Evolutionary conservation across 108 stramenopile genomes (phyloP).

Genomic region (Cyclotella distinguenda): DNA sequence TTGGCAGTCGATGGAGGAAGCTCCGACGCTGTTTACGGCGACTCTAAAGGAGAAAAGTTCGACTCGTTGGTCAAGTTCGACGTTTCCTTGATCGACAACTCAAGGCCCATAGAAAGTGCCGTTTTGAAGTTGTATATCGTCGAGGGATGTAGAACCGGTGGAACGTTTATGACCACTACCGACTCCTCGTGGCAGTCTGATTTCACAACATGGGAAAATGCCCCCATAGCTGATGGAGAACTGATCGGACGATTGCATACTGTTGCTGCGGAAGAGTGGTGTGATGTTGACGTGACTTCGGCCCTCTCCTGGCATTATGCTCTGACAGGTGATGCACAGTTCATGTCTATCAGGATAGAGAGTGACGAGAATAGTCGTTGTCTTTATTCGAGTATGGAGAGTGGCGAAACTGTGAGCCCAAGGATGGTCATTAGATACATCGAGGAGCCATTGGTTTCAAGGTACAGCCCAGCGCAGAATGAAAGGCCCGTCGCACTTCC

Average conservation of each 20-base stretch:
- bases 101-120: constrained; percentile 1
- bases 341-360: constrained; percentile 22
- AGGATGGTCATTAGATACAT: constrained; percentile 10
- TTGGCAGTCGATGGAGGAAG: constrained; percentile 23
- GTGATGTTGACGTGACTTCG: constrained; percentile 11
- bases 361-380: constrained; percentile 15
- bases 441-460: neutral
- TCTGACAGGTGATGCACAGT: neutral
- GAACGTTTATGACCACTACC: constrained; percentile 8
- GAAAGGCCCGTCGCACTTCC: neutral
- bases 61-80: constrained; percentile 24
- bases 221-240: constrained; percentile 10
- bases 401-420: constrained; percentile 10
- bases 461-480: neutral
- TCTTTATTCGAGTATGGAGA: constrained; percentile 31
- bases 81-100: constrained; percentile 2
- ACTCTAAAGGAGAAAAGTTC: constrained; percentile 13
- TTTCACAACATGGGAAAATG: constrained; percentile 16
- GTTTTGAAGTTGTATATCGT: constrained; percentile 4
- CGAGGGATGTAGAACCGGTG: constrained; percentile 11
- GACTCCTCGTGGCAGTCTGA: constrained; percentile 1
- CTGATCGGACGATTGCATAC: neutral
- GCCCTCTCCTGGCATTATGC: constrained; percentile 1
- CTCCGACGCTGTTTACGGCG: neutral
- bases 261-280: neutral